These are phyloP conservation scores for Lindgomyces ingoldianus DNA, from an alignment of 495 filamentous ascomycete genomes.

Conservation along the genomic window DNA sequence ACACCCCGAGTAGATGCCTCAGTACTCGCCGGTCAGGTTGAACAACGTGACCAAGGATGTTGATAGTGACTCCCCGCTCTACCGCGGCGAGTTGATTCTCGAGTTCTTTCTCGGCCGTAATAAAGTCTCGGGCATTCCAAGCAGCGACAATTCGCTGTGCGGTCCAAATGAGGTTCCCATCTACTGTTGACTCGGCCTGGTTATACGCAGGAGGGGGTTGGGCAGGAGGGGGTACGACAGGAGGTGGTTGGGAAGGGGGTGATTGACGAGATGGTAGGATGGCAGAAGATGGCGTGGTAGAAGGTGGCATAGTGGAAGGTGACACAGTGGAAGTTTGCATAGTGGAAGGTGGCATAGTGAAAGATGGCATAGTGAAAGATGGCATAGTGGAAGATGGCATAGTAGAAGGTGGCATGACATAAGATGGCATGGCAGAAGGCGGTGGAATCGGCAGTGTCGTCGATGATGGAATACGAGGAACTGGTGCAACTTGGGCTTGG, in stretches of 20 bases:
- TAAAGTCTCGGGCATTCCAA: slow-evolving; percentile 24
- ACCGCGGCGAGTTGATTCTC: slow-evolving; percentile 26
- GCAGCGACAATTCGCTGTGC: slow-evolving; percentile 21
- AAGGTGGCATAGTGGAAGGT: no score
- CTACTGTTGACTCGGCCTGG: not conserved
- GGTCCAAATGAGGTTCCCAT: slow-evolving; percentile 2
- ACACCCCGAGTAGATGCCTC: slow-evolving; percentile 25
- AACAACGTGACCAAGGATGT: not conserved
- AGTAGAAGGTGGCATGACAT: no score
- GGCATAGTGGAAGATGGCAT: no score
- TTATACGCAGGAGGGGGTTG: not conserved
- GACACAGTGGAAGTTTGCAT: no score
- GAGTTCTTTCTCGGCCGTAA: slow-evolving; percentile 10
- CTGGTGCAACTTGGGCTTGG: not conserved
- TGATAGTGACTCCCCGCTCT: slow-evolving; percentile 16
- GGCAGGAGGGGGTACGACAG: not conserved
- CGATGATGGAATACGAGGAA: not conserved
- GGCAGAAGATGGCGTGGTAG: no score
- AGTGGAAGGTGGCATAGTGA: no score
- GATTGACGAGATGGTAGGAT: no score
- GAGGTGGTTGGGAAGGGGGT: not conserved
- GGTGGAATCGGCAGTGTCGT: not conserved
- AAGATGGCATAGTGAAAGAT: no score
- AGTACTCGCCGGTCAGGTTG: slow-evolving; percentile 23
- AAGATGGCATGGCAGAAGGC: not conserved